phyloP scores from a whole-genome alignment of 495 filamentous ascomycete genomes.

The Xylaria venustula region DNA sequence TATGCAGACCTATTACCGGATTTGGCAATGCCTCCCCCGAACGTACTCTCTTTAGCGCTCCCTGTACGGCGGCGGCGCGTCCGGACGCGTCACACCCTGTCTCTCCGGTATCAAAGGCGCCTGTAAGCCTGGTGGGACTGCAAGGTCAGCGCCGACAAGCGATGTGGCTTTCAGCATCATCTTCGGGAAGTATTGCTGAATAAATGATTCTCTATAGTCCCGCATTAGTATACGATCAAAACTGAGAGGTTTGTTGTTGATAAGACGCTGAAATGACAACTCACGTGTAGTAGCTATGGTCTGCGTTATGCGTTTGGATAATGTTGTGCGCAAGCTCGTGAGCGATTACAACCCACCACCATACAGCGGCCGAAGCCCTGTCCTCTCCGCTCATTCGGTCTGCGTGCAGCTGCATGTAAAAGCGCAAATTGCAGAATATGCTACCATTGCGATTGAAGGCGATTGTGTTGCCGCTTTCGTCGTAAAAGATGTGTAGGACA shows the following conservation, averaged over 20 bases:
- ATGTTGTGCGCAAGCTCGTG: slow-evolving; percentile 96
- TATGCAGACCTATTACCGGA: background rate
- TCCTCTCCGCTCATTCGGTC: slow-evolving; percentile 36
- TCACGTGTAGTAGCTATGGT: slow-evolving; percentile 84
- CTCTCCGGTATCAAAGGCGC: background rate
- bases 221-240: slow-evolving; percentile 14
- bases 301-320: slow-evolving; percentile 71
- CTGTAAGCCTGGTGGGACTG: background rate
- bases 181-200: slow-evolving; percentile 47
- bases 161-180: slow-evolving; percentile 43
- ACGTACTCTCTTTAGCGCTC: slow-evolving; percentile 8
- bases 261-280: slow-evolving; percentile 17
- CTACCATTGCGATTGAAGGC: slow-evolving; percentile 87
- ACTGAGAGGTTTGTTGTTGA: background rate
- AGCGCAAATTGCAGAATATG: slow-evolving; percentile 91
- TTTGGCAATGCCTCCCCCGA: background rate
- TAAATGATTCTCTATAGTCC: slow-evolving; percentile 44
- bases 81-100: background rate
- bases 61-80: slow-evolving; percentile 24
- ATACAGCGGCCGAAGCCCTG: slow-evolving; percentile 66
- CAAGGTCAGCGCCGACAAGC: slow-evolving; percentile 9
- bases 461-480: slow-evolving; percentile 74
- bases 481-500: slow-evolving; percentile 82
- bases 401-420: slow-evolving; percentile 77
- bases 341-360: slow-evolving; percentile 90